phyloP scores from a whole-genome alignment of 1,284 basidiomycete genomes.

The Erythrobasidium hasegawianum region DNA sequence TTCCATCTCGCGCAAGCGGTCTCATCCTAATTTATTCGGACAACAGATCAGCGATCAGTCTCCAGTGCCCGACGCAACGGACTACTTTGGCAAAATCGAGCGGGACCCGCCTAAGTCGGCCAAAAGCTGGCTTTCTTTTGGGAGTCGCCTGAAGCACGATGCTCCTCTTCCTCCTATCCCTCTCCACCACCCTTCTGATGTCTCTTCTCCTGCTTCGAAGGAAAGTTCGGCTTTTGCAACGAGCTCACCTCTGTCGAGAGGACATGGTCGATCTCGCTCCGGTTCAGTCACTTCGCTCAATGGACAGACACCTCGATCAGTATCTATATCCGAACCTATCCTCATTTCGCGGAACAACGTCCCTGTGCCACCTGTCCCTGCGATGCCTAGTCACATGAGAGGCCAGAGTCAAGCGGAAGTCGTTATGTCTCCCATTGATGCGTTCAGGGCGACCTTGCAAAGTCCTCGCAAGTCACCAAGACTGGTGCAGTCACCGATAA shows the following conservation, averaged over 20 bases:
- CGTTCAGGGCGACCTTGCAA: not conserved
- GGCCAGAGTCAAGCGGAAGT: not conserved
- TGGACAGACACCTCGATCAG: not conserved
- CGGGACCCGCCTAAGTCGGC: not conserved
- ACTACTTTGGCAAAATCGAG: slow-evolving; percentile 10
- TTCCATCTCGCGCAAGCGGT: slow-evolving; percentile 17
- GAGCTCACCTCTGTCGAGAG: not conserved
- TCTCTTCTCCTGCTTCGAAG: not conserved
- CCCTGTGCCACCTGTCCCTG: not conserved
- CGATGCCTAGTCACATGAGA: not conserved
- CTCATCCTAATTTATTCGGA: slow-evolving; percentile 7
- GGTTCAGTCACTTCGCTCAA: not conserved
- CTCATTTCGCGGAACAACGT: slow-evolving; percentile 2
- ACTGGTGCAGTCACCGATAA: not conserved
- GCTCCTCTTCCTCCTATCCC: not conserved
- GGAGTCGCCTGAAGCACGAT: not conserved
- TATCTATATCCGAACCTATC: not conserved
- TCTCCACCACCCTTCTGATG: not conserved
- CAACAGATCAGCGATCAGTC: not conserved
- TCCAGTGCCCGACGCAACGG: not conserved
- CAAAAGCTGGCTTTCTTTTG: slow-evolving; percentile 3
- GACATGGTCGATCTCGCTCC: slow-evolving; percentile 1
- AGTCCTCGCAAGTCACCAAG: not conserved
- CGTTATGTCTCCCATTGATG: not conserved
- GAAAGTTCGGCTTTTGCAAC: not conserved